Evolutionary conservation across 1,284 basidiomycete genomes (phyloP).

Genomic region (Leccinum pallidistipes): DNA sequence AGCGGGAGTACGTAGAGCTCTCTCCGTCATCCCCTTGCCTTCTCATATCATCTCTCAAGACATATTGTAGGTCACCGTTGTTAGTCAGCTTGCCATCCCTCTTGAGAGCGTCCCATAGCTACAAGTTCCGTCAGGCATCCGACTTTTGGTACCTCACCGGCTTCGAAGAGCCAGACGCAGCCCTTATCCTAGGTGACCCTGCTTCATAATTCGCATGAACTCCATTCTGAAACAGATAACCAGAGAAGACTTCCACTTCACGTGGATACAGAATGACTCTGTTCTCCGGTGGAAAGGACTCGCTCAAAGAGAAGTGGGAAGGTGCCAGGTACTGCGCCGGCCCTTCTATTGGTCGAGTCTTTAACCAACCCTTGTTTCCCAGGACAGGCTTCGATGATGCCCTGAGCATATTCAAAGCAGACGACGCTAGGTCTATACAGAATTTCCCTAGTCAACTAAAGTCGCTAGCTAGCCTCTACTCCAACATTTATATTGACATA

Average conservation of each 20-base stretch:
- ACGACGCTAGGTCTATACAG: constrained; percentile 64
- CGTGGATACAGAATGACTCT: constrained; percentile 88
- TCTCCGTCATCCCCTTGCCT: constrained; percentile 2
- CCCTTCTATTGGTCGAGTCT: not conserved
- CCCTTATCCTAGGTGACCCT: constrained; percentile 73
- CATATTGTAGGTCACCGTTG: constrained; percentile 48
- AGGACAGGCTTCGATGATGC: constrained; percentile 65
- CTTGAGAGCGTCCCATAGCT: constrained; percentile 50
- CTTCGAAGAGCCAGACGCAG: constrained; percentile 92
- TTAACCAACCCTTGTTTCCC: constrained; percentile 7
- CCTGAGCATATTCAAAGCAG: constrained; percentile 68
- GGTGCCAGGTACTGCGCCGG: constrained; percentile 61
- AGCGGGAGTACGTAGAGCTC: constrained; percentile 66
- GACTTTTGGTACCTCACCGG: constrained; percentile 96
- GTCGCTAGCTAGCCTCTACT: constrained; percentile 38
- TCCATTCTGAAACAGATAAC: constrained; percentile 3
- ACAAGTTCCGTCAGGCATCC: constrained; percentile 93
- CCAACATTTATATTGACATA: constrained; percentile 44
- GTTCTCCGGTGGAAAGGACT: constrained; percentile 81
- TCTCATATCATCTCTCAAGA: constrained; percentile 22
- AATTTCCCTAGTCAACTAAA: constrained; percentile 54
- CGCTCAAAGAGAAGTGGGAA: constrained; percentile 88
- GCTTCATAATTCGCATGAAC: not conserved
- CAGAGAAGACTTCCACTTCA: constrained; percentile 64
- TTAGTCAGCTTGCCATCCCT: not conserved